Base-by-base conservation (phyloP, 176 grass and related monocot species). In the Cymbopogon citratus region DNA sequence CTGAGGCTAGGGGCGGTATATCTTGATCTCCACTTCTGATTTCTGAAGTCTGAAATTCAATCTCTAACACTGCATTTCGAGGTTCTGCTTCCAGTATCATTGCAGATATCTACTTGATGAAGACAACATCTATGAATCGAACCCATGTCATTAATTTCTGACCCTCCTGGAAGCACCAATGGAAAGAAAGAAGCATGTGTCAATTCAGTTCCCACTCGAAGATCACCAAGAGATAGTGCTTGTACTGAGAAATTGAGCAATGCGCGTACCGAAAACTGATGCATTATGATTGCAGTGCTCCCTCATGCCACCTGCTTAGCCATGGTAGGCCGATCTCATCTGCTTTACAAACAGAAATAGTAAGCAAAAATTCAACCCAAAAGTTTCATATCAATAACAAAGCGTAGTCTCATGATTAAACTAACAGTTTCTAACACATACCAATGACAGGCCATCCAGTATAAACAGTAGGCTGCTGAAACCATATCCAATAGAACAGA, bases 401-500 rank as follows among this genome's bases (percentile, higher is more conserved):
- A 18, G 46, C 3, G 7, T 9, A 25, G 8, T 26, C n/a, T 9
- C 6, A 60, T 60, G 27, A 13, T 28, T 28, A 35, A 79, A 74
- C 57, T 12, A 71, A 66, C 4, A 79, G 57, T 46, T 71, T 69
- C 4, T 1, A 60, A 5, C 27, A 69, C 35, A 75, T 89, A 76
- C 81, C 71, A 69, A 24, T 28, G 54, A 7, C 14, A 73, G 35
- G 35, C 21, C 28, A 73, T 71, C 66, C 52, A 71, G 7, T 21
- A 18, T 64, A 27, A 60, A 49, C 80, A 69, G 65, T 28, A 25
- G 41, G 41, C 23, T 5, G 25, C 46, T 15, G 18, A 33, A 38
- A 83, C 21, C 77, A 73, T 63, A 43, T 86, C 76, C 70, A 81
- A 75, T 3, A 59, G 64, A 86, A 36, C 56, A 66, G 45, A 66